Percentiles rank a stretch among this genome's conserved stretches.
phyloP scores from a whole-genome alignment of 768 basidiomycete genomes.

The Tephrocybe sp. region DNA sequence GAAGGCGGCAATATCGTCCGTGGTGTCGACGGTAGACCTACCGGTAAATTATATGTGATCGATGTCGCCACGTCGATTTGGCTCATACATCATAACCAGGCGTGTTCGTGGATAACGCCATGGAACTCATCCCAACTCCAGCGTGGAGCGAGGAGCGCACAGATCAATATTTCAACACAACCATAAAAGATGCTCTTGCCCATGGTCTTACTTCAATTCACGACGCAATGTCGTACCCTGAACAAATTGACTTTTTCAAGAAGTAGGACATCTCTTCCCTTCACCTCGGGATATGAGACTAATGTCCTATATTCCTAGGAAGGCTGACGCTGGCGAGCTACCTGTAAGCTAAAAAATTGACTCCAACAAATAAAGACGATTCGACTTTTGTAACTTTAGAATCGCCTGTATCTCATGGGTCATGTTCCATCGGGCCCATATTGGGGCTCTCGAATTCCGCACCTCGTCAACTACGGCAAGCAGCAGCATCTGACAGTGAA shows the following conservation, averaged over 20 bases:
- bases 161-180: constrained; percentile 57
- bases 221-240: constrained; percentile 63
- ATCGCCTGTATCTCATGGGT: constrained; percentile 66
- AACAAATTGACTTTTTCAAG: constrained; percentile 62
- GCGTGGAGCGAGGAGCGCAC: constrained; percentile 59
- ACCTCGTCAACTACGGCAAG: constrained; percentile 58
- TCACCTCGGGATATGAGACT: no score
- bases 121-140: constrained; percentile 70
- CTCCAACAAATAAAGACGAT: neutral
- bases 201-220: constrained; percentile 87
- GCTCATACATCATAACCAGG: constrained; percentile 33
- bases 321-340: constrained; percentile 65
- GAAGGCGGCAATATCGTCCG: constrained; percentile 78
- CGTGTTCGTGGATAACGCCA: constrained; percentile 87
- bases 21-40: constrained; percentile 60
- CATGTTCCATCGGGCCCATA: constrained; percentile 51
- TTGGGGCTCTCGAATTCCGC: constrained; percentile 66
- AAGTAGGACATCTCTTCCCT: no score
- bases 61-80: neutral
- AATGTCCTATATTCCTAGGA: constrained; percentile 50
- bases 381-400: constrained; percentile 30
- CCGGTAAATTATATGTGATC: constrained; percentile 41
- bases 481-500: constrained; percentile 56
- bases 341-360: constrained; percentile 56
- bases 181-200: constrained; percentile 68